Evolutionary conservation across 2,329 filamentous ascomycete species (phyloP).

Genomic region (Lithohypha guttulata): DNA sequence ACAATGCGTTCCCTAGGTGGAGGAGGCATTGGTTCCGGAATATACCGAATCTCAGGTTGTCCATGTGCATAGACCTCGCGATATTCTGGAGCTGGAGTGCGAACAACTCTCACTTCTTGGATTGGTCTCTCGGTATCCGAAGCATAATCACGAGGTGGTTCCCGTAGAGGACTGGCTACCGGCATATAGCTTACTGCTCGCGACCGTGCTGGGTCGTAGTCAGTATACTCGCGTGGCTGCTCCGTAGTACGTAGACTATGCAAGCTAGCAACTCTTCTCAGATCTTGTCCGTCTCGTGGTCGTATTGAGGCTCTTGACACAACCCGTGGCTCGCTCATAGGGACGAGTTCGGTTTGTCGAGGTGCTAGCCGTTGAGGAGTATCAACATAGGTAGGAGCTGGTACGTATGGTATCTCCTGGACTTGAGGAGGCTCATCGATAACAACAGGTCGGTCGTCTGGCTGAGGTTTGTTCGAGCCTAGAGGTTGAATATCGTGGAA

Average conservation of each 20-base stretch:
- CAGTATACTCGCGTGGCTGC: slow-evolving; percentile 34
- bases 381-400: slow-evolving; percentile 16
- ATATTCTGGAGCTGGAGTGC: slow-evolving; percentile 27
- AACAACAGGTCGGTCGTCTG: slow-evolving; percentile 37
- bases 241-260: slow-evolving; percentile 32
- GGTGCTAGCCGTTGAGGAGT: slow-evolving; percentile 18
- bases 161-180: slow-evolving; percentile 28
- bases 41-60: slow-evolving; percentile 33
- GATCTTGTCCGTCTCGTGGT: slow-evolving; percentile 32
- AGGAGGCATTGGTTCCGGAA: slow-evolving; percentile 31
- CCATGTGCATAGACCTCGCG: slow-evolving; percentile 34
- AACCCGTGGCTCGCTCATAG: slow-evolving; percentile 29
- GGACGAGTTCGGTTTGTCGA: slow-evolving; percentile 19
- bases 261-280: slow-evolving; percentile 38
- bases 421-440: slow-evolving; percentile 34
- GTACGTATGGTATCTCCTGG: slow-evolving; percentile 20
- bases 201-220: slow-evolving; percentile 23
- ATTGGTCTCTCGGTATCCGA: slow-evolving; percentile 25
- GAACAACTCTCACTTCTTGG: slow-evolving; percentile 32
- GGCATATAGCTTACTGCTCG: slow-evolving; percentile 32
- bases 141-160: slow-evolving; percentile 30
- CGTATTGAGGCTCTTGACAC: slow-evolving; percentile 30
- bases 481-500: slow-evolving; percentile 37
- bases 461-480: slow-evolving; percentile 29
- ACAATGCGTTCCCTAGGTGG: slow-evolving; percentile 57